Conservation (phyloP, 139 green algal species). For the Auxenochlorella protothecoides region DNA sequence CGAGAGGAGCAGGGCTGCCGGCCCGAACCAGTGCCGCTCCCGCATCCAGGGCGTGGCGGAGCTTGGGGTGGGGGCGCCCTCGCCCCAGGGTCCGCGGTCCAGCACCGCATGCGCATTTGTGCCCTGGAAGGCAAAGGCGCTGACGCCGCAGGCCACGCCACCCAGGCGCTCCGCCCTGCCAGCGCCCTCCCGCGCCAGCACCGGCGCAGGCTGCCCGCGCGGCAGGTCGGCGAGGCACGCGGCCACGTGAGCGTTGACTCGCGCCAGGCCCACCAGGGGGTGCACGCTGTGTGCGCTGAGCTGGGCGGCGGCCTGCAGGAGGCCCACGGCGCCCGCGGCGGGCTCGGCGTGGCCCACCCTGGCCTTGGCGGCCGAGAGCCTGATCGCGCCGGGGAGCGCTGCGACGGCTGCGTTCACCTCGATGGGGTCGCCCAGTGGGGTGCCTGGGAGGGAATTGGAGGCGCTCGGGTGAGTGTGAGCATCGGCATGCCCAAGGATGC, state of each 20-base stretch:
- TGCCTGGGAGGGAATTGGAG: constrained; percentile 10
- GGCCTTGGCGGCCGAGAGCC: constrained; percentile 52
- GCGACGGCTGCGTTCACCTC: constrained; percentile 44
- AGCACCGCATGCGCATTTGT: constrained; percentile 31
- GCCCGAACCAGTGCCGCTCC: background rate
- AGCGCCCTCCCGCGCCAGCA: no score
- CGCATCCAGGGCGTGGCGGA: no score
- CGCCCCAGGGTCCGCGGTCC: constrained; percentile 36
- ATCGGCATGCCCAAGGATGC: constrained; percentile 17
- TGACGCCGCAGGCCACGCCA: constrained; percentile 8
- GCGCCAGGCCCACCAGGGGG: constrained; percentile 46
- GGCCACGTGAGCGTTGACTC: constrained; percentile 49
- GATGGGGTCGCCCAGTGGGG: constrained; percentile 59
- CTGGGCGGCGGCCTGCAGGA: constrained; percentile 28
- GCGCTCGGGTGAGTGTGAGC: no score
- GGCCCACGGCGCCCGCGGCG: constrained; percentile 52
- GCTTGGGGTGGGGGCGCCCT: constrained; percentile 15
- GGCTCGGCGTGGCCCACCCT: constrained; percentile 79
- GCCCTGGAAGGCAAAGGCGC: constrained; percentile 35
- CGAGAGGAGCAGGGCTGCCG: no score
- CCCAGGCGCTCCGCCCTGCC: no score
- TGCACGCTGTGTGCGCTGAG: constrained; percentile 2
- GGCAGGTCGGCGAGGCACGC: constrained; percentile 13
- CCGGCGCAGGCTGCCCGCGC: no score
- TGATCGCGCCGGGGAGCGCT: constrained; percentile 28